These are phyloP conservation scores for Colletotrichum sp. DNA, from an alignment of 2,329 filamentous ascomycete species.

Conservation along the genomic window DNA sequence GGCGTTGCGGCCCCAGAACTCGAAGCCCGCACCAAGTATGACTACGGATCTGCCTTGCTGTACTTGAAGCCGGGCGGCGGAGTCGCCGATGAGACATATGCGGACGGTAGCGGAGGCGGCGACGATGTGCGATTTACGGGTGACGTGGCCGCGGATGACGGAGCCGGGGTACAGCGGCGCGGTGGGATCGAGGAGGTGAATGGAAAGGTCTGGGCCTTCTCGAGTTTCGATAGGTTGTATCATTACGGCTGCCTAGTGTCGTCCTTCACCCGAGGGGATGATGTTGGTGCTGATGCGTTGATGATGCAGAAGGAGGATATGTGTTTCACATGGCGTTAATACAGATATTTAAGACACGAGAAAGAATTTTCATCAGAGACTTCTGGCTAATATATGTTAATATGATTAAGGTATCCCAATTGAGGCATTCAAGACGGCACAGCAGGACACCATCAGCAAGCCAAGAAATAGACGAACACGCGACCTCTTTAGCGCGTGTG, in stretches of 20 bases:
- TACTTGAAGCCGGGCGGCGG: background rate
- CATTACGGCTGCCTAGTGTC: background rate
- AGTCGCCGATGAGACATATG: background rate
- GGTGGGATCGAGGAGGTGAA: background rate
- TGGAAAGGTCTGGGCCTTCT: background rate
- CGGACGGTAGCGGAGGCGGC: background rate
- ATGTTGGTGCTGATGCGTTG: background rate
- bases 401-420: background rate
- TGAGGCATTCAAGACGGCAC: background rate
- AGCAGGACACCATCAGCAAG: background rate
- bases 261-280: background rate
- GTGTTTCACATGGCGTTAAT: rapidly evolving
- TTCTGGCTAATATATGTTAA: background rate
- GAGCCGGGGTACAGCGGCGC: background rate
- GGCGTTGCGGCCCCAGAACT: background rate
- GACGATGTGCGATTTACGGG: background rate
- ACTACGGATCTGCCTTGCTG: background rate
- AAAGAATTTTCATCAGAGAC: rapidly evolving
- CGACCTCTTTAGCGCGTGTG: background rate
- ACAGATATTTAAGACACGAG: background rate
- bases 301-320: background rate
- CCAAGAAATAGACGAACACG: background rate
- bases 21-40: background rate
- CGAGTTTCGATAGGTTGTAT: background rate
- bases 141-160: background rate